These are phyloP conservation scores for Pestalotiopsis sp. DNA, from an alignment of 2,329 filamentous ascomycete species.

Conservation along the genomic window DNA sequence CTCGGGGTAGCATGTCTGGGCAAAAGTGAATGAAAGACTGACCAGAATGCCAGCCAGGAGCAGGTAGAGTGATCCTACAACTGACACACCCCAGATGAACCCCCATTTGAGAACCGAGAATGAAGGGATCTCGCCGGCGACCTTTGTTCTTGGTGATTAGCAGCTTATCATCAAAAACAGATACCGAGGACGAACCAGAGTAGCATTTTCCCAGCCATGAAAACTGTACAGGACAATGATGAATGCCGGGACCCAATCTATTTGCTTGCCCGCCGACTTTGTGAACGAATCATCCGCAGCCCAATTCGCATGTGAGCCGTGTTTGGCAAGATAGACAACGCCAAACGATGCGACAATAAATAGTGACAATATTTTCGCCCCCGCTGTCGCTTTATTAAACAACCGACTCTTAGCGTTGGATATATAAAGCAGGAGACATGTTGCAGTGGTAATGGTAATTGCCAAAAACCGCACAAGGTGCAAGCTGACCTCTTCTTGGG, in stretches of 20 bases:
- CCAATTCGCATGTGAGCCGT: background rate
- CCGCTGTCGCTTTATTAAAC: background rate
- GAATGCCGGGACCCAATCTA: background rate
- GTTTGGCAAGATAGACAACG: background rate
- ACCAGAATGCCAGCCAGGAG: background rate
- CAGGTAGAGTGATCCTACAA: background rate
- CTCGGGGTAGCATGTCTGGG: too few relatives aligned
- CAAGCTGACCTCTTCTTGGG: background rate
- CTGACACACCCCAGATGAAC: background rate
- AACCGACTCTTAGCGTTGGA: background rate
- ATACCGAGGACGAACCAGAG: background rate
- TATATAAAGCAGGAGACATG: conserved; percentile 1
- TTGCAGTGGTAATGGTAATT: background rate
- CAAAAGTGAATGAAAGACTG: background rate
- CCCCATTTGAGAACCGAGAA: conserved; percentile 5
- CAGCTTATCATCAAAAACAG: background rate
- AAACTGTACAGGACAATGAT: background rate
- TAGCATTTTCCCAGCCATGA: conserved; percentile 1
- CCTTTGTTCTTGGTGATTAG: background rate
- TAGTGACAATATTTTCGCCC: background rate
- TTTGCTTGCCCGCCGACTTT: background rate
- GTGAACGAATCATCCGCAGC: background rate
- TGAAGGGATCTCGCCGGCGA: background rate
- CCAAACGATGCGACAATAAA: background rate
- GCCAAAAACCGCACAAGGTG: background rate